Conservation (phyloP, 1,284 basidiomycete species). For the Pisolithus thermaeus region DNA sequence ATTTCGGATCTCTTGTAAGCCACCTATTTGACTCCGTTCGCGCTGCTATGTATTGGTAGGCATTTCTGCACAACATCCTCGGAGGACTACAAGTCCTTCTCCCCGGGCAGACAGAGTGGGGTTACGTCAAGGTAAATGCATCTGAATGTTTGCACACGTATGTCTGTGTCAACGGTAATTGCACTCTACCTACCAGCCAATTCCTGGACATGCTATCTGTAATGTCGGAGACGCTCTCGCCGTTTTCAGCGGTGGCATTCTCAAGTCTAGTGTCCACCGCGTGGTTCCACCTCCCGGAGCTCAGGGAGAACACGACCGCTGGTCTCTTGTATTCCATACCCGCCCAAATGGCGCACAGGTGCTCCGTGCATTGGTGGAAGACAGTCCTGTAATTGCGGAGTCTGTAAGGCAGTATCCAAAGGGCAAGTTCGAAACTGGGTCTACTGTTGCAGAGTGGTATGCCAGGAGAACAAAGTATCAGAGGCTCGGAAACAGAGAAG, state of each 20-base stretch:
- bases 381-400: constrained; percentile 42
- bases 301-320: constrained; percentile 44
- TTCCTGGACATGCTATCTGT: constrained; percentile 55
- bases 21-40: neutral
- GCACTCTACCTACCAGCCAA: constrained; percentile 33
- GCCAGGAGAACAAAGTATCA: constrained; percentile 40
- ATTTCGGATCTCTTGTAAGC: constrained; percentile 46
- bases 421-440: constrained; percentile 33
- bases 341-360: constrained; percentile 49
- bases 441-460: constrained; percentile 46
- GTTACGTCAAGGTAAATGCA: constrained; percentile 51
- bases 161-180: neutral
- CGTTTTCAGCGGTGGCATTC: constrained; percentile 53
- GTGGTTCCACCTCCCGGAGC: constrained; percentile 42
- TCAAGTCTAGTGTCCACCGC: constrained; percentile 52
- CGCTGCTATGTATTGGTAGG: neutral
- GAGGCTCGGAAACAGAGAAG: constrained; percentile 41
- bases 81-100: constrained; percentile 69
- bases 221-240: constrained; percentile 56
- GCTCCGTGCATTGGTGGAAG: constrained; percentile 43
- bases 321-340: constrained; percentile 59
- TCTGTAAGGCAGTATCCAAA: constrained; percentile 30
- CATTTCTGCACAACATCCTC: constrained; percentile 63
- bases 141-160: too few species aligned
- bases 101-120: constrained; percentile 60